These are phyloP conservation scores for Yamadazyma insecticola DNA, from an alignment of 805 yeast species.

Conservation along the genomic window DNA sequence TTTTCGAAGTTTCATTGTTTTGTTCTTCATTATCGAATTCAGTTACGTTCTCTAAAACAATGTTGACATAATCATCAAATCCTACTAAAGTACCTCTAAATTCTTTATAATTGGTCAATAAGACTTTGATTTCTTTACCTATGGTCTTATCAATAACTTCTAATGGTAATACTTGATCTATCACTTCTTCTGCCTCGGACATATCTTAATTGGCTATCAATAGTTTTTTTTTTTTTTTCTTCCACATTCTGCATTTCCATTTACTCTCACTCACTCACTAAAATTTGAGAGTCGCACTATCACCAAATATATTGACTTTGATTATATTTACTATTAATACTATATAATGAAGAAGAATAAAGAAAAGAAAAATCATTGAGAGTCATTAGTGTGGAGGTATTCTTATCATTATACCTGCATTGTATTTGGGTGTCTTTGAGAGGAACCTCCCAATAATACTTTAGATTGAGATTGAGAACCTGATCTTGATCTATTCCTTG, in stretches of 20 bases:
- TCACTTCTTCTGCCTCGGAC: neutral
- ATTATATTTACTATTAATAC: no score
- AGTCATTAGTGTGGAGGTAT: no score
- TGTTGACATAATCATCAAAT: constrained; percentile 92
- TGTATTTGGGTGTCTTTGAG: constrained; percentile 7
- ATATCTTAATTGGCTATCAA: no score
- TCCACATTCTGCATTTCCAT: no score
- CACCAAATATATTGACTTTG: no score
- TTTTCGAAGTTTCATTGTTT: constrained; percentile 43
- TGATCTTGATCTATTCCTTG: constrained; percentile 9
- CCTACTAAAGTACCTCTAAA: constrained; percentile 88
- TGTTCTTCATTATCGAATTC: constrained; percentile 48
- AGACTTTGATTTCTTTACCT: constrained; percentile 73
- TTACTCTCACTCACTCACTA: no score
- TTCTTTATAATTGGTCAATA: constrained; percentile 61
- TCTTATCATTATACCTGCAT: no score
- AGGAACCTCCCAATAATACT: constrained; percentile 3
- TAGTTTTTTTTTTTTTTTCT: no score
- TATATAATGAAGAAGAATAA: no score
- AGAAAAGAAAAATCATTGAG: no score
- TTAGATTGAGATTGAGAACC: constrained; percentile 3
- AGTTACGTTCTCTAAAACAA: constrained; percentile 78
- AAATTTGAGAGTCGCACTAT: no score
- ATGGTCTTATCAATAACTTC: constrained; percentile 86
- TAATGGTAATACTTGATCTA: constrained; percentile 50